Base-by-base conservation (phyloP, 306 rosid genomes). In the Biancaea sappan region DNA sequence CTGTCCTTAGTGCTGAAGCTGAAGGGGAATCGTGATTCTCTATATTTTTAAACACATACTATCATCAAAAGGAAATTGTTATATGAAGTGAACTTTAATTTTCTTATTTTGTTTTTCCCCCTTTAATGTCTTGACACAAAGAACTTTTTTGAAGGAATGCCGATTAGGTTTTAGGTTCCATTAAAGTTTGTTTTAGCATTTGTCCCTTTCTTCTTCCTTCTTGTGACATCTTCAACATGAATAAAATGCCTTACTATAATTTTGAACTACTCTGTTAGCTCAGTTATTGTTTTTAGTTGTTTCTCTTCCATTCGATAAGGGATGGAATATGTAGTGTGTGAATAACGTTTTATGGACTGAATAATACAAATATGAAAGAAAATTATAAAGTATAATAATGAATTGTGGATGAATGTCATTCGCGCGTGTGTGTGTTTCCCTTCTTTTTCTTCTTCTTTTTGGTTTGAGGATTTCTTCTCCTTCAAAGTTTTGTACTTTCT, bases 121-220 rank as follows among this genome's bases (percentile, higher is more conserved):
- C 8, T 16, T 22, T 5, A n/a, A n/a, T 19, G 51, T n/a, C 56
- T 51, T 24, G 24, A 22, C 69, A 43, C 44, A 57, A 69, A 46
- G 16, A 14, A 47, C 9, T 37, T 31, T 6, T 58, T 26, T 1
- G 44, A 21, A 26, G 31, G 67, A 44, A 26, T 71, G 66, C 63
- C 8, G 1, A 12, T 19, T 70, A 31, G 2, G 28, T 13, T 57
- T 57, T 24, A 3, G 24, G 43, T 26, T 37, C 6, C 54, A 43
- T 12, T 43, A 69, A 38, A 19, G 8, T 48, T 71, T 43, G 21
- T 54, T 64, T 69, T 28, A 57, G 60, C 71, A n/a, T 54, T 26
- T 56, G 64, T 34, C 40, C 52, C 13, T 44, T 19, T 47, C 26
- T 74, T 48, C n/a, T 14, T 54, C 66, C 48, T 43, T 80, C 58